Conservation (phyloP, 1,139 yeast genomes). For the Pichia sp. region DNA sequence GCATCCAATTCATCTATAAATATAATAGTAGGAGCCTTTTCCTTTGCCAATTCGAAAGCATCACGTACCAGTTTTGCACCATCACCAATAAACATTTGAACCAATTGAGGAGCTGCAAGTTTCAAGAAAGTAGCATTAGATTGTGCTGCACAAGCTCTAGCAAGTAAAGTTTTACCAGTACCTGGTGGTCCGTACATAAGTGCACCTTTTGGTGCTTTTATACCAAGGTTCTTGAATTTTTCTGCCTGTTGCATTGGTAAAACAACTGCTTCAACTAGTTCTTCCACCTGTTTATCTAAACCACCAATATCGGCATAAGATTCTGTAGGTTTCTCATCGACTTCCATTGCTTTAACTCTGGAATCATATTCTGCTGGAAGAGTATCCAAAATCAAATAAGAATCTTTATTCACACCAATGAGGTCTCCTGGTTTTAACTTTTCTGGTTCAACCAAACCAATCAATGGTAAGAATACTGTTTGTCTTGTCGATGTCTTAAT, state of each 20-base stretch:
- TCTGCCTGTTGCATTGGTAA: conserved; percentile 98
- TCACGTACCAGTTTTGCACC: conserved; percentile 98
- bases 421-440: conserved; percentile 89
- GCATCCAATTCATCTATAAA: conserved; percentile 98
- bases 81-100: conserved; percentile 98
- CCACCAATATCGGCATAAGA: conserved; percentile 98
- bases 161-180: conserved; percentile 93
- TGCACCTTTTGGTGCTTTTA: conserved; percentile 97
- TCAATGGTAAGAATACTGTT: conserved; percentile 91
- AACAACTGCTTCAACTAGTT: conserved; percentile 94
- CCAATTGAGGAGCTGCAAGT: conserved; percentile 96
- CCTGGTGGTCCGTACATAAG: conserved; percentile 99
- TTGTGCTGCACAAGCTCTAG: conserved; percentile 99
- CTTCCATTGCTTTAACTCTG: conserved; percentile 98
- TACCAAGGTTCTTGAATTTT: conserved; percentile 85
- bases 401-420: conserved; percentile 96
- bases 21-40: conserved; percentile 95
- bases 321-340: conserved; percentile 96
- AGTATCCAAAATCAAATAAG: conserved; percentile 87
- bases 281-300: conserved; percentile 94
- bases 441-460: conserved; percentile 88
- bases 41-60: conserved; percentile 97
- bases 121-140: conserved; percentile 96
- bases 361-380: conserved; percentile 96
- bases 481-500: conserved; percentile 96